phyloP scores from a whole-genome alignment of 305 asterid genomes.

The Salvia sclarea region DNA sequence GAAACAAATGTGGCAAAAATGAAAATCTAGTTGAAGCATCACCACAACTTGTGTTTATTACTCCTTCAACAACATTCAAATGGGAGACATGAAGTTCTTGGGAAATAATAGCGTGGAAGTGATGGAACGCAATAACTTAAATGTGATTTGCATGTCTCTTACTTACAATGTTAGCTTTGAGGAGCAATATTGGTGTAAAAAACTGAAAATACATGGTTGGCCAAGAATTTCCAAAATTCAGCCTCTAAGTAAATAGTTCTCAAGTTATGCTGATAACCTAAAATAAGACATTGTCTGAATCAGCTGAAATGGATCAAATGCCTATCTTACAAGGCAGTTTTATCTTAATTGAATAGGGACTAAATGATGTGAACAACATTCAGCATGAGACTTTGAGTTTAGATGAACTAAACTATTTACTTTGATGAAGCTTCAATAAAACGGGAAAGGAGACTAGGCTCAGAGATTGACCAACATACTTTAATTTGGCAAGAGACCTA shows the following conservation, averaged over 20 bases:
- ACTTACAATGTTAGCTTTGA: neutral
- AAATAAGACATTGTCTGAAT: too few species aligned
- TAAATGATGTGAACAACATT: neutral
- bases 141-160: neutral
- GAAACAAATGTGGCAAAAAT: neutral
- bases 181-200: neutral
- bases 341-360: neutral
- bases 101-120: neutral
- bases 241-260: too few species aligned
- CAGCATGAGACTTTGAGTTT: neutral
- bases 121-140: neutral
- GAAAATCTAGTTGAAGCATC: neutral
- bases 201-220: neutral
- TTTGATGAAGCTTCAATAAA: too few species aligned
- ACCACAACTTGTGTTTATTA: neutral
- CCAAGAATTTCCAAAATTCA: neutral
- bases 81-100: neutral
- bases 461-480: neutral
- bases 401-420: neutral
- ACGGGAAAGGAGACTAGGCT: neutral
- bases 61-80: neutral
- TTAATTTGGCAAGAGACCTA: neutral
- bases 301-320: slow-evolving; percentile 1
- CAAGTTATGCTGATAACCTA: too few species aligned
- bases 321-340: too few species aligned